Conservation (phyloP, 257 asterid species). For the Lycium barbarum region DNA sequence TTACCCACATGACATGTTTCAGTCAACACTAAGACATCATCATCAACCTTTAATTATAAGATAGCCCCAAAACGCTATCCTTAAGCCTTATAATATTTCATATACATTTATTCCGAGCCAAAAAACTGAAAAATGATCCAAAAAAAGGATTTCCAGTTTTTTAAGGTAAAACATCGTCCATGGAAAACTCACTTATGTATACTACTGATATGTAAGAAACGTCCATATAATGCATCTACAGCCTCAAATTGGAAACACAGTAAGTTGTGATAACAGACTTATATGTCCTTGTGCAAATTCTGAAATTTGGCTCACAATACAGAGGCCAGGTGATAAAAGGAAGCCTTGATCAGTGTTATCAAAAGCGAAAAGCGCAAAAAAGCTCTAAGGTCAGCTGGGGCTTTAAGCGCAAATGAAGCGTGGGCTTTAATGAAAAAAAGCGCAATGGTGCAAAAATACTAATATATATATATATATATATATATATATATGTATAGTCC, state of each 20-base stretch:
- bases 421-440: too few relatives aligned
- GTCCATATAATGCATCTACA: conserved; percentile 19
- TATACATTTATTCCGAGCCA: background rate
- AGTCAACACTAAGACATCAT: background rate
- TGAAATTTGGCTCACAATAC: background rate
- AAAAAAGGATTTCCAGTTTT: background rate
- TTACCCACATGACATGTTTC: background rate
- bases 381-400: too few relatives aligned
- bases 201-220: background rate
- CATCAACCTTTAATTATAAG: background rate
- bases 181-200: background rate
- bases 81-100: conserved; percentile 4
- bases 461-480: too few relatives aligned
- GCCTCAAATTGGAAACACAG: conserved; percentile 10
- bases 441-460: too few relatives aligned
- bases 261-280: background rate
- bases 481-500: too few relatives aligned
- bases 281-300: background rate
- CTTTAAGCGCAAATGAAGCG: too few relatives aligned
- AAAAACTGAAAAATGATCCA: background rate
- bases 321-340: too few relatives aligned
- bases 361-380: too few relatives aligned
- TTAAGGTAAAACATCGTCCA: background rate
- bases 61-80: conserved; percentile 19
- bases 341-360: background rate